A percentile compares a stretch with the other conserved stretches of the same genome.
These are phyloP conservation scores for Penicillium expansum DNA, from an alignment of 2,329 filamentous ascomycete genomes.

Conservation along the genomic window DNA sequence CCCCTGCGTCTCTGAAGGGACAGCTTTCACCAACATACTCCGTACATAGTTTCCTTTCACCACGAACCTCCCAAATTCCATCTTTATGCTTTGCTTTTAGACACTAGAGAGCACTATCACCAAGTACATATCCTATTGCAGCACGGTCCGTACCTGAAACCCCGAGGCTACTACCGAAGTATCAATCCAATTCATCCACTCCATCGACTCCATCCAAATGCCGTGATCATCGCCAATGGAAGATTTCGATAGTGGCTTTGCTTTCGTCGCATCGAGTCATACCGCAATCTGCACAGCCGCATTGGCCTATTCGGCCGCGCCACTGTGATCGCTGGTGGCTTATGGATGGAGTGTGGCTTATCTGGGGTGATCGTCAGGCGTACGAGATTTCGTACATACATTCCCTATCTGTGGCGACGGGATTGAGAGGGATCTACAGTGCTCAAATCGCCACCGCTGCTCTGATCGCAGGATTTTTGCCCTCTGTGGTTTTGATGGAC, in stretches of 20 bases:
- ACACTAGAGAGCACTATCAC: neutral
- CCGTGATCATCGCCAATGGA: constrained; percentile 1
- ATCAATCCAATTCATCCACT: neutral
- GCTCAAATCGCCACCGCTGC: constrained; percentile 8
- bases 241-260: constrained; percentile 14
- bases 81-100: neutral
- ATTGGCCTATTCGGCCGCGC: neutral
- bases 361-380: neutral
- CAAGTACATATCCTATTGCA: neutral
- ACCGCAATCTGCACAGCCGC: constrained; percentile 13
- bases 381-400: constrained; percentile 12
- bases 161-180: neutral
- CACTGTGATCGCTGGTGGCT: constrained; percentile 11
- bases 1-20: constrained; percentile 23
- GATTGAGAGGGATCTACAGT: constrained; percentile 4
- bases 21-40: constrained; percentile 11
- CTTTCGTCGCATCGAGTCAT: constrained; percentile 20
- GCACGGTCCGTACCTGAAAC: neutral
- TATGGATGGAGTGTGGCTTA: constrained; percentile 15
- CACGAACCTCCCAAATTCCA: neutral
- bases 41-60: neutral
- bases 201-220: neutral
- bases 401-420: neutral
- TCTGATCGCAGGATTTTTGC: neutral
- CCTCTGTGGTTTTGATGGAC: neutral